Evolutionary conservation across 129 eudicot species (phyloP), one percentile per base, ranked within the genome.

Genomic region (Flaveria brownii): DNA sequence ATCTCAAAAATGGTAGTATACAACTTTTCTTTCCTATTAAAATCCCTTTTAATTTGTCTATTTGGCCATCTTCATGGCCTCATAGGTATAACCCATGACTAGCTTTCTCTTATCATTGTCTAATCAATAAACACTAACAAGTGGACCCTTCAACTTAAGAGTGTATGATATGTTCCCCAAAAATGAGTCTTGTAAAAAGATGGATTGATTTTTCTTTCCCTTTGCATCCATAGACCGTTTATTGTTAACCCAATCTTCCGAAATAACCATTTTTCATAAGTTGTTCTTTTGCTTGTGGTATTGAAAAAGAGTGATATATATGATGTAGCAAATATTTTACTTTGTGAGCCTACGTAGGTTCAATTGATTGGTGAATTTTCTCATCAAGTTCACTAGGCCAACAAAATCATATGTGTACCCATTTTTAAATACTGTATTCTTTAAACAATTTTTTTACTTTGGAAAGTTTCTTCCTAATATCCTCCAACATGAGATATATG

Each of bases 401-500:
- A 26, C 30, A 26, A 26, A 26, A 26, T 26, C 2, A 26, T 26
- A 26, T 26, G 0, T 26, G 30, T 26, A 26, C 30, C 30, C 30
- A 26, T 26, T 26, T 26, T 26, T 26, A 26, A 18, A 79, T 14
- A 50, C 72, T 6, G 33, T 25, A 43, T 33, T 12, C 25, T 3
- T 28, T n/a, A 67, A 6, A 18, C 16, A 18, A 36, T 2, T 66
- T 33, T 33, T 39, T 7, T 26, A 67, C 28, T 10, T n/a, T 41
- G 0, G n/a, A 33, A 1, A 67, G 42, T 2, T 65, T 15, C 13
- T 26, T 49, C 0, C 72, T 64, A 16, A 71, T 70, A 11, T 70
- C 83, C 59, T 72, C 78, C 25, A 79, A 71, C 64, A 79, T 72
- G 2, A 72, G 57, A 26, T 73, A 78, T 72, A 63, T 15, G 13